Conservation (phyloP, 2,329 filamentous ascomycete species). For the Sporothrix dimorphospora region DNA sequence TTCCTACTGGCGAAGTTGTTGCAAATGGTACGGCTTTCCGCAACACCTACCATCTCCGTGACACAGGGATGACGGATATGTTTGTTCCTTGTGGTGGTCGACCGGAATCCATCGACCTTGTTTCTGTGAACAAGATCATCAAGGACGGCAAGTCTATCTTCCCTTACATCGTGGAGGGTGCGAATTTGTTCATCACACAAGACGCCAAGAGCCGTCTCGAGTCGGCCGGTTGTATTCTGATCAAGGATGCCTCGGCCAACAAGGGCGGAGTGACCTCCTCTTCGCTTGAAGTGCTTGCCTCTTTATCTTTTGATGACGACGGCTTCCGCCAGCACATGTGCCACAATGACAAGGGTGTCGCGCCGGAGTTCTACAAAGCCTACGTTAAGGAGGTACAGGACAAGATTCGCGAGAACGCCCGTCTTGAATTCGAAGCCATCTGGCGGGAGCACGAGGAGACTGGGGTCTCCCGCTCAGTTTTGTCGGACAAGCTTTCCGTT, state of each 20-base stretch:
- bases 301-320: slow-evolving; percentile 88
- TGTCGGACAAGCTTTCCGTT: slow-evolving; percentile 86
- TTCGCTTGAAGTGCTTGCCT: slow-evolving; percentile 92
- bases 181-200: slow-evolving; percentile 95
- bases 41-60: slow-evolving; percentile 93
- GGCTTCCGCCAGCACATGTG: slow-evolving; percentile 95
- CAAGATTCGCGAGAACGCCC: slow-evolving; percentile 87
- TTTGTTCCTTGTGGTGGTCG: slow-evolving; percentile 97
- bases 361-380: slow-evolving; percentile 86
- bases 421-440: slow-evolving; percentile 95
- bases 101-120: slow-evolving; percentile 93
- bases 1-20: slow-evolving; percentile 84
- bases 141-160: slow-evolving; percentile 83
- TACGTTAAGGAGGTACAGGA: slow-evolving; percentile 92
- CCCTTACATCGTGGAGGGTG: slow-evolving; percentile 95
- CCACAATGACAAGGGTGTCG: slow-evolving; percentile 69
- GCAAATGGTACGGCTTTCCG: slow-evolving; percentile 94
- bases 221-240: slow-evolving; percentile 90
- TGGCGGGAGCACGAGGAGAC: slow-evolving; percentile 92
- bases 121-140: slow-evolving; percentile 84
- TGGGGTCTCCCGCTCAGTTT: slow-evolving; percentile 76
- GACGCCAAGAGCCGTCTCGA: slow-evolving; percentile 95
- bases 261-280: slow-evolving; percentile 98
- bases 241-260: slow-evolving; percentile 98
- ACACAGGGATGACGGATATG: slow-evolving; percentile 74